These are phyloP conservation scores for Jamesozyma piceae DNA, from an alignment of 805 yeast species.

Conservation along the genomic window DNA sequence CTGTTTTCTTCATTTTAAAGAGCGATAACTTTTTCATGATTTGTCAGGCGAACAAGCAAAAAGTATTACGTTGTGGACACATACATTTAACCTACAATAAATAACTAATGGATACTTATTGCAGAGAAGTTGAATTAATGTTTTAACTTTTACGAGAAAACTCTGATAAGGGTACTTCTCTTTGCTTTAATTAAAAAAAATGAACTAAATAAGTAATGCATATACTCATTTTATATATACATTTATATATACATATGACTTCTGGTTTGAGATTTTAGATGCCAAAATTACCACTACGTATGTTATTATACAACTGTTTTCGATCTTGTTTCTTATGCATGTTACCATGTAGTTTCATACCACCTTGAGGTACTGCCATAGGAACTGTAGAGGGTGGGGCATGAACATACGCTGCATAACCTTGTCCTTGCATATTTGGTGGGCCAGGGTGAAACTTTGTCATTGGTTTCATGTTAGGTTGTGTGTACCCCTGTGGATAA, in stretches of 20 bases:
- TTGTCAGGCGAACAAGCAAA: no score
- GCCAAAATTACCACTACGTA: slow-evolving; percentile 61
- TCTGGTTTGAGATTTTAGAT: slow-evolving; percentile 31
- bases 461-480: slow-evolving; percentile 1
- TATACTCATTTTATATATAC: no score
- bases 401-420: slow-evolving; percentile 5
- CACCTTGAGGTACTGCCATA: slow-evolving; percentile 9
- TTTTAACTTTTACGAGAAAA: no score
- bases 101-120: no score
- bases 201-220: not conserved
- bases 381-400: slow-evolving; percentile 8
- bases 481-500: not conserved
- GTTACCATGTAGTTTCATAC: slow-evolving; percentile 40
- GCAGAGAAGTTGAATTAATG: no score
- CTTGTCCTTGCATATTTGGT: slow-evolving; percentile 1
- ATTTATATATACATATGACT: not conserved
- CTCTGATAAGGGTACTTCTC: no score
- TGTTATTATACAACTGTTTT: slow-evolving; percentile 52
- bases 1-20: no score
- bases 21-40: no score
- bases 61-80: no score
- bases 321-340: slow-evolving; percentile 36
- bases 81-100: no score
- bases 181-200: no score
- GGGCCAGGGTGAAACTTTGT: not conserved